Evolutionary conservation across 805 yeast genomes (phyloP).

Genomic region (Nakazawaea wyomingensis): DNA sequence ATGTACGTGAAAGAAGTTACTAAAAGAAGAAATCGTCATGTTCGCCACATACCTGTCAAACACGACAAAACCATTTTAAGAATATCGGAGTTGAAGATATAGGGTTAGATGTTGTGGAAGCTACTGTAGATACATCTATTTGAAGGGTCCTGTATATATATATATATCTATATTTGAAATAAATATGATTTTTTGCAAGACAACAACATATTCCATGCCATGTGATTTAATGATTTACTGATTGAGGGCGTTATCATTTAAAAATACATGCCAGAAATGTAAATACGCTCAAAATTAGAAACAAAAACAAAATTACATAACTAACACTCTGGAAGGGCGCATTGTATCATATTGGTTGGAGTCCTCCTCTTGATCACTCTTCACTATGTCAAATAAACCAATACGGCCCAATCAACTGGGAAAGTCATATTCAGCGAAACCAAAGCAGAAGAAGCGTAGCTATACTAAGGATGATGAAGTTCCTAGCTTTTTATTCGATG

Average conservation of each 20-base stretch:
- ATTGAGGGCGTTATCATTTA: too few species aligned
- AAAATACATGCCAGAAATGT: neutral
- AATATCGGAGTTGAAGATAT: conserved; percentile 64
- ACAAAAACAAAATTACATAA: neutral
- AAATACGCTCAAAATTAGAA: too few species aligned
- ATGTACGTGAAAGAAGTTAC: conserved; percentile 68
- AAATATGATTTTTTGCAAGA: too few species aligned
- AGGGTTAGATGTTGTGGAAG: too few species aligned
- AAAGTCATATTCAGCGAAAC: neutral
- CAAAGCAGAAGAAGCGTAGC: neutral
- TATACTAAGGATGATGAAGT: conserved; percentile 2
- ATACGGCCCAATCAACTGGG: neutral
- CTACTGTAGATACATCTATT: too few species aligned
- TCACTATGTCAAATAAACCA: conserved; percentile 5
- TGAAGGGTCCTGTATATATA: too few species aligned
- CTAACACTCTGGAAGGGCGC: neutral
- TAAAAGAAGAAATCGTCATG: conserved; percentile 75
- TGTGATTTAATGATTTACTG: too few species aligned
- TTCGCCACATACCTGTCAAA: conserved; percentile 59
- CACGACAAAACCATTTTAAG: conserved; percentile 74
- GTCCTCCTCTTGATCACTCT: neutral
- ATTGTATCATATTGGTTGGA: too few species aligned
- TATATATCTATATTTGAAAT: too few species aligned
- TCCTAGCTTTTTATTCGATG: conserved; percentile 4
- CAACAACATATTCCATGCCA: too few species aligned